Base-by-base conservation (phyloP, 106 monocot genomes). In the Amphibolis antarctica region DNA sequence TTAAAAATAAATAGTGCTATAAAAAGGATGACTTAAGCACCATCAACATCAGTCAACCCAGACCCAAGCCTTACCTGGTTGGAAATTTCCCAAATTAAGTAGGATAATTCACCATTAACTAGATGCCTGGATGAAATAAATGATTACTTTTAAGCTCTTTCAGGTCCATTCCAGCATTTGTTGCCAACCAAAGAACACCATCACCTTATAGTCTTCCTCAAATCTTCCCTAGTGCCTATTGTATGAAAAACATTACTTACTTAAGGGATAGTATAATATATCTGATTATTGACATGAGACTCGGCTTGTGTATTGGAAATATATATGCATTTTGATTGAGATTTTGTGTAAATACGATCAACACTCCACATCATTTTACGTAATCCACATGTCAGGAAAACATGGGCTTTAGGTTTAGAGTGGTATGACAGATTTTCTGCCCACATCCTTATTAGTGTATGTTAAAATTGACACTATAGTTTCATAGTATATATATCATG, bases 151-250 rank as follows among this genome's bases (percentile, higher is more conserved):
- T 53, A 99, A 63, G 66, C 87, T 82, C 98, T 77, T 75, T 99
- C 79, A 53, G 98, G 91, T 12, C 98, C 98, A 81, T 99, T 99
- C 98, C 98, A 99, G 73, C 98, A 99, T 69, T 28, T 80, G 55
- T 91, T 88, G 31, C 98, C 98, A n/a, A 76, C 68, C 70, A 23
- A 81, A 73, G 66, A 99, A 99, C 25, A 56, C 65, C 91, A 99
- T 91, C 23, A 81, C 51, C 74, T 79, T 75, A 67, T 85, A 91
- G 10, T 84, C 81, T 48, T 91, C 91, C 23, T 99, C 98, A 69
- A 99, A 99, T 66, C 88, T 99, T 12, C 88, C 98, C 98, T 87
- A 91, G 23, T 67, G 61, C 79, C 98, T 99, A 67, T 61, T 61
- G n/a, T 36, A 19, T 22, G n/a, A 42, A 55, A 51, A 50, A 28